Percentiles rank a stretch among this genome's conserved stretches.
Evolutionary conservation across 2,329 filamentous ascomycete genomes (phyloP).

Genomic region (Colletotrichum australisinense): DNA sequence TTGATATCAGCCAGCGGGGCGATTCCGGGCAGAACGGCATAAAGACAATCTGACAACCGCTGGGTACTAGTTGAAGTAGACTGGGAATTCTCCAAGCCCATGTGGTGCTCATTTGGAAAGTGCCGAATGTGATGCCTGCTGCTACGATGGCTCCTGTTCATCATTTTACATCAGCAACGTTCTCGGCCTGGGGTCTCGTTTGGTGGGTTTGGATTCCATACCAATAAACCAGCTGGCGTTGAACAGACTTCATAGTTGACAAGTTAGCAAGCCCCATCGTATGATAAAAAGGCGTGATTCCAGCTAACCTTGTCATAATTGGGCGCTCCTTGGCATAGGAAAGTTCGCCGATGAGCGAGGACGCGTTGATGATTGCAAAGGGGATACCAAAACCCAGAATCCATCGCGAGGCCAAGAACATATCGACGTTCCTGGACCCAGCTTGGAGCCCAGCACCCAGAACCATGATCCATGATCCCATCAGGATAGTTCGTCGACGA

Average conservation of each 20-base stretch:
- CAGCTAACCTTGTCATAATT: conserved; percentile 57
- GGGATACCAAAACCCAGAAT: conserved; percentile 65
- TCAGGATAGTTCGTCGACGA: conserved; percentile 44
- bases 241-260: conserved; percentile 45
- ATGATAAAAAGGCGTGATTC: background rate
- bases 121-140: conserved; percentile 24
- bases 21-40: conserved; percentile 51
- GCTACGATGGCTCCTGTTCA: conserved; percentile 14
- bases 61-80: conserved; percentile 35
- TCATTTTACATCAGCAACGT: background rate
- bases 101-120: conserved; percentile 22
- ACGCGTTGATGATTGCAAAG: conserved; percentile 62
- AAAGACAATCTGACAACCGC: conserved; percentile 40
- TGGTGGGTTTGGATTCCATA: background rate
- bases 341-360: conserved; percentile 63
- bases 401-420: conserved; percentile 66
- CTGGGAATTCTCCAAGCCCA: conserved; percentile 33
- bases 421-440: conserved; percentile 46
- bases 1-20: conserved; percentile 46
- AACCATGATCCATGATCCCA: conserved; percentile 47
- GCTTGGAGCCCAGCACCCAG: conserved; percentile 48
- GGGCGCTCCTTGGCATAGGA: conserved; percentile 65
- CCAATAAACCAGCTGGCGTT: conserved; percentile 48
- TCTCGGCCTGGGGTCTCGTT: background rate
- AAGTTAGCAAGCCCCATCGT: background rate